Evolutionary conservation across 2,329 filamentous ascomycete species (phyloP).

Genomic region (Chrysoporthe cubensis): DNA sequence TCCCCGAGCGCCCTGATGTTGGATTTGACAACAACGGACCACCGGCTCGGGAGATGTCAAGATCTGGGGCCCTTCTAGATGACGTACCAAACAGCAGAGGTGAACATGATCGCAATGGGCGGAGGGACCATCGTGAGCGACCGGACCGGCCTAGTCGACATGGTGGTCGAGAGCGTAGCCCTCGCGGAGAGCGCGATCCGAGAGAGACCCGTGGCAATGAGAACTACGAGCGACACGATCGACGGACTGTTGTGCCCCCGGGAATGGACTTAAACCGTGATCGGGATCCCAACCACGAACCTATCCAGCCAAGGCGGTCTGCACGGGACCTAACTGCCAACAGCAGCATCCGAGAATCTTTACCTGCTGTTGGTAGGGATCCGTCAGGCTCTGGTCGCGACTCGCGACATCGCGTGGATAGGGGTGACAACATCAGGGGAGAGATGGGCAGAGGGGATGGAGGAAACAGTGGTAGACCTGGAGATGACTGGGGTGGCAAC

Average conservation of each 20-base stretch:
- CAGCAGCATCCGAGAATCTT: conserved; percentile 32
- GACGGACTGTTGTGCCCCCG: conserved; percentile 39
- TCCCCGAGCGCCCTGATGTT: conserved; percentile 34
- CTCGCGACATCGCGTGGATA: conserved; percentile 36
- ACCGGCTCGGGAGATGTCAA: conserved; percentile 33
- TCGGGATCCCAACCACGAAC: conserved; percentile 33
- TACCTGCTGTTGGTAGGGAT: conserved; percentile 33
- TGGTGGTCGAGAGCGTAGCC: conserved; percentile 54
- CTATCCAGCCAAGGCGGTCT: conserved; percentile 33
- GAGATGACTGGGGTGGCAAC: conserved; percentile 43
- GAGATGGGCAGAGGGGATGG: conserved; percentile 36
- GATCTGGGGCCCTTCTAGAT: conserved; percentile 39
- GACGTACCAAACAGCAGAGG: conserved; percentile 43
- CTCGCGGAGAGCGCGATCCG: conserved; percentile 50
- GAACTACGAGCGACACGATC: conserved; percentile 49
- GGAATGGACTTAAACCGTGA: conserved; percentile 33
- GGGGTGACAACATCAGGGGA: conserved; percentile 36
- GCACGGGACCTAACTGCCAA: conserved; percentile 32
- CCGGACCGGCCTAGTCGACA: conserved; percentile 49
- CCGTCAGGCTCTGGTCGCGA: conserved; percentile 36
- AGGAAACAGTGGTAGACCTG: conserved; percentile 36
- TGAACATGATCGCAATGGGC: conserved; percentile 48
- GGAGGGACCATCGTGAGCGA: conserved; percentile 47
- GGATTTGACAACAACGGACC: conserved; percentile 35
- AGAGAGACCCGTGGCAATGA: conserved; percentile 38